These are phyloP conservation scores for Streptanthus diversifolius DNA, from an alignment of 345 rosid genomes.

Conservation along the genomic window DNA sequence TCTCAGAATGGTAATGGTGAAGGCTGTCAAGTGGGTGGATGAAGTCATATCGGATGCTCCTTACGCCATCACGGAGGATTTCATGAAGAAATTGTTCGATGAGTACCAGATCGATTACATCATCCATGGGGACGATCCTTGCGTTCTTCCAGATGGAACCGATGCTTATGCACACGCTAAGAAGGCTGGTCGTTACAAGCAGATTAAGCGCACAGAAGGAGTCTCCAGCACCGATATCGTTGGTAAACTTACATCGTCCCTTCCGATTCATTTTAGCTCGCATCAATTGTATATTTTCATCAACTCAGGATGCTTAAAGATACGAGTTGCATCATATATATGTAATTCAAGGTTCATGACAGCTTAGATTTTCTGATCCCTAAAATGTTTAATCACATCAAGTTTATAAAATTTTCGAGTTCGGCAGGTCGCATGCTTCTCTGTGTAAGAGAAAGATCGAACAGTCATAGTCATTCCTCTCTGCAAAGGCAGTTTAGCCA, in stretches of 20 bases:
- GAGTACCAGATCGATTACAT: conserved; percentile 84
- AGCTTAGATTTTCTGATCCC: neutral
- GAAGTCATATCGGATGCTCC: conserved; percentile 89
- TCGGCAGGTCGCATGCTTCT: conserved; percentile 83
- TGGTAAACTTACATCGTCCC: conserved; percentile 43
- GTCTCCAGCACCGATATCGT: conserved; percentile 99
- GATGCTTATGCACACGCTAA: conserved; percentile 94
- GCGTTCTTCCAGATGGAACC: conserved; percentile 91
- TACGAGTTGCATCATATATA: neutral
- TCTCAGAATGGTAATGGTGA: conserved; percentile 71
- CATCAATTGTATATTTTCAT: neutral
- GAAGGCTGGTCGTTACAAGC: conserved; percentile 89
- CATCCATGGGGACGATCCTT: conserved; percentile 96
- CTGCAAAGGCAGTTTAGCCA: conserved; percentile 39
- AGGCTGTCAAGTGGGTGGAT: conserved; percentile 96
- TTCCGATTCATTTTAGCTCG: neutral
- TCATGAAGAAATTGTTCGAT: conserved; percentile 74
- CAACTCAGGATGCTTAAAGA: neutral
- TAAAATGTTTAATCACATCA: too few relatives aligned
- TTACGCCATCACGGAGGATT: conserved; percentile 80
- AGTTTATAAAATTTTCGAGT: neutral
- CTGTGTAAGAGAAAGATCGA: conserved; percentile 48
- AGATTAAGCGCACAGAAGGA: conserved; percentile 96
- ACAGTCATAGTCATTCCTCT: conserved; percentile 34
- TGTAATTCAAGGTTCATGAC: neutral